Evolutionary conservation across 1,284 basidiomycete species (phyloP).

Genomic region (Irpex sp.): DNA sequence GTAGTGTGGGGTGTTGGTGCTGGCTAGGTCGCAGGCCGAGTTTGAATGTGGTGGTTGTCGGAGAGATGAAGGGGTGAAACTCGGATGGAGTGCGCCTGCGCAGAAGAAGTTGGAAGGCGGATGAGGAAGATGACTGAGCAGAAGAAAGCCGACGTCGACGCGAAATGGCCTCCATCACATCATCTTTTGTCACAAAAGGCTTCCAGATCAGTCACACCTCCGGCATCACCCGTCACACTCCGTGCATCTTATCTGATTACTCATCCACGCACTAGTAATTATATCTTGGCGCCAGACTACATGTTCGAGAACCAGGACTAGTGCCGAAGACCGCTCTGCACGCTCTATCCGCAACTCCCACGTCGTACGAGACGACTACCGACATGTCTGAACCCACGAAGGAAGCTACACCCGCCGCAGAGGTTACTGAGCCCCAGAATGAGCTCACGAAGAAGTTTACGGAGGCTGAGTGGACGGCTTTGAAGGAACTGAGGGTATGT

Average conservation of each 20-base stretch:
- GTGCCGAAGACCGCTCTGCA: background rate
- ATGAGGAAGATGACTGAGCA: conserved; percentile 5
- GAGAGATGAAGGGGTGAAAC: conserved; percentile 11
- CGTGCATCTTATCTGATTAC: conserved; percentile 1
- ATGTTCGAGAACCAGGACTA: background rate
- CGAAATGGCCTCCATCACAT: background rate
- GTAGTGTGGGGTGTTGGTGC: background rate
- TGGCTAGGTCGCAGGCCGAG: background rate
- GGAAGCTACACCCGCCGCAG: background rate
- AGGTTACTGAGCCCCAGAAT: conserved; percentile 55
- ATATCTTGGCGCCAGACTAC: background rate
- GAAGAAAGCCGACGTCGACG: background rate
- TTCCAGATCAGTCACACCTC: background rate
- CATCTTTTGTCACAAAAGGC: background rate
- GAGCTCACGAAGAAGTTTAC: conserved; percentile 66
- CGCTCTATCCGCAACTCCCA: background rate
- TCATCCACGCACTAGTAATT: background rate
- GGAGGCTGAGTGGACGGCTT: conserved; percentile 60
- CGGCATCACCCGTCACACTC: background rate
- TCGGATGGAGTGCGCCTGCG: conserved; percentile 16
- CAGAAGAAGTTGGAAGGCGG: background rate
- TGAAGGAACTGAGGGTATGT: conserved; percentile 64
- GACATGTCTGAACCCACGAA: background rate
- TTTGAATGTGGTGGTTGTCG: background rate
- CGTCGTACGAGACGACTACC: background rate